phyloP scores from a whole-genome alignment of 2,329 filamentous ascomycete genomes.

The Colletotrichum sublineola region DNA sequence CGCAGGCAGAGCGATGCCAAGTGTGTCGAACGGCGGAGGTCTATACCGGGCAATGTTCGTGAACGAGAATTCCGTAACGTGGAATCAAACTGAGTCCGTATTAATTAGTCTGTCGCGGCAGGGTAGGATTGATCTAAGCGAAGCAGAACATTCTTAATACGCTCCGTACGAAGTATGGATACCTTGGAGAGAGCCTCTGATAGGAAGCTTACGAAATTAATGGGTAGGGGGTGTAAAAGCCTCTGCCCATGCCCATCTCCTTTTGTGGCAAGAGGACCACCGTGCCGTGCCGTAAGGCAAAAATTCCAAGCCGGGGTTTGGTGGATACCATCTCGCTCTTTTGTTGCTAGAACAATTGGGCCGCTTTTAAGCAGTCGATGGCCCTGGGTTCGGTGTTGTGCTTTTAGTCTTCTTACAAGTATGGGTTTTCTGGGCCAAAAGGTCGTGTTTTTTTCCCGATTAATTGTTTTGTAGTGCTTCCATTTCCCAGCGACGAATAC shows the following conservation, averaged over 20 bases:
- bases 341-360: constrained; percentile 17
- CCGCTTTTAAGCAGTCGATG: constrained; percentile 30
- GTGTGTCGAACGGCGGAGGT: background rate
- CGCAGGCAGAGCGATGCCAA: too few relatives aligned
- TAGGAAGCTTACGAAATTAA: constrained; percentile 10
- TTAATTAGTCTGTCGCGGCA: background rate
- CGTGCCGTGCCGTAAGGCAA: constrained; percentile 27
- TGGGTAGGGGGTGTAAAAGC: constrained; percentile 2
- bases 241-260: constrained; percentile 19
- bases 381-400: background rate
- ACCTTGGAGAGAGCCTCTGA: constrained; percentile 13
- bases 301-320: constrained; percentile 7
- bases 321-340: constrained; percentile 28
- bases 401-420: constrained; percentile 7
- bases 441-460: background rate
- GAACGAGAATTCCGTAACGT: background rate
- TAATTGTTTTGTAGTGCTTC: constrained; percentile 11
- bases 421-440: constrained; percentile 16
- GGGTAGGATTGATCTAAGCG: background rate
- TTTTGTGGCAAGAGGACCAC: constrained; percentile 17
- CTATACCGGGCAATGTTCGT: background rate
- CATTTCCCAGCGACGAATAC: background rate
- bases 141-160: background rate
- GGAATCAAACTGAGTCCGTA: background rate
- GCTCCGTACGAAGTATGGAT: background rate